Percentiles rank a stretch among this genome's conserved stretches.
These are phyloP conservation scores for Xylariaceae sp. DNA, from an alignment of 2,329 filamentous ascomycete genomes.

Conservation along the genomic window DNA sequence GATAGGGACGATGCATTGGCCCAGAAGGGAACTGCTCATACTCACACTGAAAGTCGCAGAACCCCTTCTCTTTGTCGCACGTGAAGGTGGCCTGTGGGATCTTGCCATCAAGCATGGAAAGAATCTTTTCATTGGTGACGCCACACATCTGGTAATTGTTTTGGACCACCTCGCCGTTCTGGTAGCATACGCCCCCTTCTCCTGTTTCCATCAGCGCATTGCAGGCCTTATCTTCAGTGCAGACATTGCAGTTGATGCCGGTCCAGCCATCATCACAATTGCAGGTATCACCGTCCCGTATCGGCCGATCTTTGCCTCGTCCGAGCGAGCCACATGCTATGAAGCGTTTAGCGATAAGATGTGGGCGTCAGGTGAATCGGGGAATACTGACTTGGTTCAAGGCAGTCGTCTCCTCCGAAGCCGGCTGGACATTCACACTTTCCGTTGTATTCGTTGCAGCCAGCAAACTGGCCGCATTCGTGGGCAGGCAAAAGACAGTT, in stretches of 20 bases:
- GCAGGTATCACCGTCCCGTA: constrained; percentile 68
- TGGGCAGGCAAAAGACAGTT: constrained; percentile 96
- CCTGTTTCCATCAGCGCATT: constrained; percentile 80
- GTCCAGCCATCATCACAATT: constrained; percentile 90
- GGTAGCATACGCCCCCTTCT: constrained; percentile 85
- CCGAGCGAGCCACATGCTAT: constrained; percentile 81
- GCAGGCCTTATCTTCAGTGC: constrained; percentile 77
- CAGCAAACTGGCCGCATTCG: constrained; percentile 83
- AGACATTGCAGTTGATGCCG: constrained; percentile 98
- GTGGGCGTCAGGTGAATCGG: not conserved
- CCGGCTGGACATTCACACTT: constrained; percentile 90
- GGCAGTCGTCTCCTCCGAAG: constrained; percentile 91
- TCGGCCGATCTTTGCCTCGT: constrained; percentile 72
- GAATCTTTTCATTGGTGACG: constrained; percentile 93
- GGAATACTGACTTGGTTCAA: constrained; percentile 61
- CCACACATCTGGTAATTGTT: constrained; percentile 98
- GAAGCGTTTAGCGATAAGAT: constrained; percentile 9
- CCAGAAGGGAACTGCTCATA: not conserved
- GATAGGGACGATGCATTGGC: not conserved
- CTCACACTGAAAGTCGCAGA: constrained; percentile 94
- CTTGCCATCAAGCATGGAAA: constrained; percentile 77
- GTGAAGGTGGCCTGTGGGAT: constrained; percentile 93
- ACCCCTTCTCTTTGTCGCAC: constrained; percentile 68
- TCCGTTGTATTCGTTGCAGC: constrained; percentile 84
- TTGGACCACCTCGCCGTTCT: constrained; percentile 83